Percentiles rank a stretch among this genome's conserved stretches.
These are phyloP conservation scores for Solanum hybrid DNA, from an alignment of 305 asterid genomes.

Conservation along the genomic window DNA sequence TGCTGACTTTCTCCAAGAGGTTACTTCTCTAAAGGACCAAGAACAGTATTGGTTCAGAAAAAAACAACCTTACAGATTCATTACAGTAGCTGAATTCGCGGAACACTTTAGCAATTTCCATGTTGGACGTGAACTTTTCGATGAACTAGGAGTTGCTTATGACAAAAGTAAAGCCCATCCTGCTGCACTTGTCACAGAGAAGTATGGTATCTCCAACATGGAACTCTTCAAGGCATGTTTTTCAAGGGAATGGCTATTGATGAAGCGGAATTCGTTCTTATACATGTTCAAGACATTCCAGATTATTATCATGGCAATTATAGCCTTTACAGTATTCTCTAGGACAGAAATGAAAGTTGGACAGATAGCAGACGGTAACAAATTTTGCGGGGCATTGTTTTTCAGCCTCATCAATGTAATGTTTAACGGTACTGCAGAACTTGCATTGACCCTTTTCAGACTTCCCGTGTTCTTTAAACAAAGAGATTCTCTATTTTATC, in stretches of 20 bases:
- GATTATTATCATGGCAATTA: constrained; percentile 70
- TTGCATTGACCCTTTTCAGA: constrained; percentile 53
- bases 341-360: constrained; percentile 78
- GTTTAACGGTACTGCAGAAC: constrained; percentile 87
- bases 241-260: constrained; percentile 81
- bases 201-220: constrained; percentile 70
- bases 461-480: constrained; percentile 87
- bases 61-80: constrained; percentile 43
- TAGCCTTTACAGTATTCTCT: constrained; percentile 73
- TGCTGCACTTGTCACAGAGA: constrained; percentile 74
- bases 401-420: constrained; percentile 70
- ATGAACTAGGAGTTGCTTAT: constrained; percentile 58
- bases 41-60: constrained; percentile 77
- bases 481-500: constrained; percentile 69
- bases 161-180: constrained; percentile 62
- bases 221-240: constrained; percentile 69
- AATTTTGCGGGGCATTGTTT: constrained; percentile 71
- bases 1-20: constrained; percentile 90
- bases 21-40: constrained; percentile 82
- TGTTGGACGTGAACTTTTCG: constrained; percentile 45
- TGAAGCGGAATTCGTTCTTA: constrained; percentile 68
- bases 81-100: constrained; percentile 61
- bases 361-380: constrained; percentile 50
- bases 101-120: constrained; percentile 57
- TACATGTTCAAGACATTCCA: constrained; percentile 75